These are phyloP conservation scores for Vitis rotundifolia DNA, from an alignment of 164 flowering plant genomes.

Conservation along the genomic window DNA sequence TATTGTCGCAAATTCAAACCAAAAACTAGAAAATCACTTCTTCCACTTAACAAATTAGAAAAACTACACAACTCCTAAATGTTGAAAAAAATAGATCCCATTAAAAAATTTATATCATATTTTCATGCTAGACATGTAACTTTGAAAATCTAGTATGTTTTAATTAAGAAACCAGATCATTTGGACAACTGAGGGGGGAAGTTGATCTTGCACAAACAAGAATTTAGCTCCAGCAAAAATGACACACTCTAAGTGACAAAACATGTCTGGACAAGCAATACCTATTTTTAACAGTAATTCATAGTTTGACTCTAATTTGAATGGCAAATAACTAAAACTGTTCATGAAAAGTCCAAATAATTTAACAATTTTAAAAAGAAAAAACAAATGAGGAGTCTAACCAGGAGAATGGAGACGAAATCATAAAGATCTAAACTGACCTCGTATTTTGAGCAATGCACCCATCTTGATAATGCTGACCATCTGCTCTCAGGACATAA, in stretches of 20 bases:
- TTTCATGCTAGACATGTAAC: background rate
- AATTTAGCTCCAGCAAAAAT: background rate
- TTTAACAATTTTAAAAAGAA: background rate
- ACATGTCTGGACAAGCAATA: too few relatives aligned
- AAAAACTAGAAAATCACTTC: too few relatives aligned
- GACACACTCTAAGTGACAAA: too few relatives aligned
- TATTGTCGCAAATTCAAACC: too few relatives aligned
- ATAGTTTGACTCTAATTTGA: too few relatives aligned
- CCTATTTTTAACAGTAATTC: too few relatives aligned
- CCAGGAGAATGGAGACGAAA: background rate
- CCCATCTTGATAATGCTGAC: conserved; percentile 79
- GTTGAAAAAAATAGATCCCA: too few relatives aligned
- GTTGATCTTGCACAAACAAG: background rate
- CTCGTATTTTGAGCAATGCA: conserved; percentile 88
- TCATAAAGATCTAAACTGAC: conserved; percentile 28
- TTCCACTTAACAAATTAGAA: too few relatives aligned
- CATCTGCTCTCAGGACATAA: conserved; percentile 48
- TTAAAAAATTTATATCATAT: too few relatives aligned
- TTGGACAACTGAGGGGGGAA: background rate
- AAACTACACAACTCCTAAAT: too few relatives aligned
- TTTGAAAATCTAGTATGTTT: background rate
- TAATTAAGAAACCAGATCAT: background rate
- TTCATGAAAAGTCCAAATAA: background rate
- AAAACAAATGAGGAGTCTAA: background rate
- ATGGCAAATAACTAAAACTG: background rate